Evolutionary conservation across 495 filamentous ascomycete genomes (phyloP).

Genomic region (Lepraria neglecta): DNA sequence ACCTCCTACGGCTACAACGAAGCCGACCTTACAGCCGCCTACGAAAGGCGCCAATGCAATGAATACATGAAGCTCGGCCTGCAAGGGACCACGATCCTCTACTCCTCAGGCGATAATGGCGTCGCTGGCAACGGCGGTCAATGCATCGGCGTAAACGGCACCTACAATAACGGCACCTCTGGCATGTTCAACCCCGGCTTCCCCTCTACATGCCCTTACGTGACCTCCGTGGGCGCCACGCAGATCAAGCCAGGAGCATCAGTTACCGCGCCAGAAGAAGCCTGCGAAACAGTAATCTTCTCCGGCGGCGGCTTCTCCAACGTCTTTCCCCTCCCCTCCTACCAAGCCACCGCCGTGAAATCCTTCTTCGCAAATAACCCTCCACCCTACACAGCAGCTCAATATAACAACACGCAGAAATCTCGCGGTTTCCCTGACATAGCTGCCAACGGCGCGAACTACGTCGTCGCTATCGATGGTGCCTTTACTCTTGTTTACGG

Average conservation of each 20-base stretch:
- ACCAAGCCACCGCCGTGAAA: conserved; percentile 49
- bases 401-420: conserved; percentile 51
- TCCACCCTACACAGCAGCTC: conserved; percentile 41
- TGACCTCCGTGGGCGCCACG: conserved; percentile 49
- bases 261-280: conserved; percentile 37
- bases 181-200: conserved; percentile 45
- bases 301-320: conserved; percentile 67
- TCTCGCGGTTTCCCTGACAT: conserved; percentile 63
- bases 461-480: conserved; percentile 43
- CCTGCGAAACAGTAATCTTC: conserved; percentile 41
- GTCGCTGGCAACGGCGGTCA: conserved; percentile 44
- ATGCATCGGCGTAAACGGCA: conserved; percentile 31
- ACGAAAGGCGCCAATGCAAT: conserved; percentile 50
- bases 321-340: conserved; percentile 53
- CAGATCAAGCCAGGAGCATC: conserved; percentile 36
- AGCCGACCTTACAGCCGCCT: conserved; percentile 44
- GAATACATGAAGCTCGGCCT: conserved; percentile 63
- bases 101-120: conserved; percentile 56
- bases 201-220: conserved; percentile 45
- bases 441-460: conserved; percentile 54
- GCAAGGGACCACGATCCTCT: conserved; percentile 54
- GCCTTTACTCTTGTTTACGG: conserved; percentile 42
- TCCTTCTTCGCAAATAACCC: conserved; percentile 45
- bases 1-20: conserved; percentile 54
- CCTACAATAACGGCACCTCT: conserved; percentile 36